Base-by-base conservation (phyloP, 306 rosid genomes). In the Myrica gale region DNA sequence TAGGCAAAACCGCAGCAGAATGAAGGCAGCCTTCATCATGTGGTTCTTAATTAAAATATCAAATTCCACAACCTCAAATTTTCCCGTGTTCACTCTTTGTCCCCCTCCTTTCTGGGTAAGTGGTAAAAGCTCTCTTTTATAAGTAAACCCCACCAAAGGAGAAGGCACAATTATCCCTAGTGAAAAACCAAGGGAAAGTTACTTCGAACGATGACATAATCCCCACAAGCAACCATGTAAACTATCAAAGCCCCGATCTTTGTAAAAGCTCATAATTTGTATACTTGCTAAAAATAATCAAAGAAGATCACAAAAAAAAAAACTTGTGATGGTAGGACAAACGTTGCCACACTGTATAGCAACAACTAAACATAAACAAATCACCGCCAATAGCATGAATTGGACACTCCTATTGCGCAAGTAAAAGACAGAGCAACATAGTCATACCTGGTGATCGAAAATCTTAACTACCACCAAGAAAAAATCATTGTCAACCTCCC, bases 391-490 rank as follows among this genome's bases (percentile, higher is more conserved):
- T 5, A 42, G 42, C 70, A 65, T 9, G 16, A 65, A 65, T n/a
- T 16, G 39, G 67, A 42, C 41, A 61, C n/a, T 32, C 5, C 15
- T 57, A 21, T 21, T 9, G 7, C 20, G 37, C 70, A 66, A n/a
- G 57, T 42, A 13, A 20, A 58, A n/a, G 53, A 12, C 12, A 12
- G 17, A 7, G 17, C 43, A 45, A 16, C n/a, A 60, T 41, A 80
- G 47, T 13, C 17, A 45, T 75, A 92, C 99, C 99, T 92, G 97
- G 81, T 96, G 99, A 76, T 96, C 97, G 12, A 61, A 74, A 46
- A 96, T 96, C 85, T 89, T 92, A 19, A 96, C 99, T 15, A 96
- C 92, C 42, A 90, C 99, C 87, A 96, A 83, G 91, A 96, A 96
- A 80, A 96, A 96, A 85, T 96, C 99, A 86, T 92, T 96, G 71